Evolutionary conservation across 192 early-diverging fungal genomes (phyloP), one percentile per base, ranked within the genome.

Genomic region (Podila clonocystis): DNA sequence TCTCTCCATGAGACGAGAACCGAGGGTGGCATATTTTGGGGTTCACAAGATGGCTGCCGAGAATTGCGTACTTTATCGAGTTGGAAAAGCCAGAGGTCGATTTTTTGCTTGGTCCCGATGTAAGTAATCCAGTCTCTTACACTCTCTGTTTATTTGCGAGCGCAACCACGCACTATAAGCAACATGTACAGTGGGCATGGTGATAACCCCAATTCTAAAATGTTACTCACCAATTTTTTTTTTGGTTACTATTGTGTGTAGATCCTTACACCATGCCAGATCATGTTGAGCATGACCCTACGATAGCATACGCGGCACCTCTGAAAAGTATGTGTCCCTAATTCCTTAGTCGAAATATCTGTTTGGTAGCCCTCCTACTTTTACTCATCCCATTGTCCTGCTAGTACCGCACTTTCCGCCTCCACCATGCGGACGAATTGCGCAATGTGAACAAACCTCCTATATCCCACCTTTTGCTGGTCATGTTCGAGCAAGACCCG

Each of bases 361-460:
- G 9, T 29, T 41, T 28, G 63, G 20, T 45, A 4, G 13, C 7
- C 20, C 19, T 15, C 4, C 29, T 19, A 48, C 26, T 0, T 11
- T 15, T 2, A 19, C 0, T 2, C 24, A 41, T 63, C 13, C 6
- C 31, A 58, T 58, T 50, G 22, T 64, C 64, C 58, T 38, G 8
- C 82, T 91, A 82, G 59, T 92, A 92, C 74, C 82, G 83, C 28
- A 52, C 67, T 1, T 22, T 17, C 13, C 28, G 22, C 1, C 15
- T 65, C 26, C 69, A 69, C 55, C 49, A 60, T n/a, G 52, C 58
- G 50, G 62, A 75, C 26, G 67, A 69, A n/a, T 45, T 50, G 66
- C 65, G n/a, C n/a, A 67, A 55, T 22, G 49, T 75, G 24, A 62
- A 61, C 9, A 55, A 75, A 60, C 58, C 22, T 9, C 68, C 63